Evolutionary conservation across 1,139 yeast genomes (phyloP).

Genomic region (Sugiyamaella castrensis): DNA sequence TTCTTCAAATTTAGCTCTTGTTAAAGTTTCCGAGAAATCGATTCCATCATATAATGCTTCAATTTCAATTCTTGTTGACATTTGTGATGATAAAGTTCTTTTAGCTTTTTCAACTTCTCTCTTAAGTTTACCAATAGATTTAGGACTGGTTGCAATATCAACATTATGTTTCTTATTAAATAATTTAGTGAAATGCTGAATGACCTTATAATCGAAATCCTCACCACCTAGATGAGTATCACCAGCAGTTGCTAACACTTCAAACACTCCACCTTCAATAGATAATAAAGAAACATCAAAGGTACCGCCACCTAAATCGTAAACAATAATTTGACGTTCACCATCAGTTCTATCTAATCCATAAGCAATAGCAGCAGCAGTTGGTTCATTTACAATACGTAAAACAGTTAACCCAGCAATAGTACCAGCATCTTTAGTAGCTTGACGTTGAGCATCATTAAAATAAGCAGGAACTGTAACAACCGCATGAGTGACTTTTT

Average conservation of each 20-base stretch:
- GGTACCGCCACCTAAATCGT: constrained; percentile 95
- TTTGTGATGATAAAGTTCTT: constrained; percentile 89
- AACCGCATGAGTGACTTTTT: constrained; percentile 88
- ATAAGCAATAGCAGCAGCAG: constrained; percentile 98
- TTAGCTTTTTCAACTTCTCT: constrained; percentile 97
- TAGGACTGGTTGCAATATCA: constrained; percentile 69
- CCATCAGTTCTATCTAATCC: constrained; percentile 89
- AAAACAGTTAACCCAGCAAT: constrained; percentile 93
- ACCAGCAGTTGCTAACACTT: constrained; percentile 88
- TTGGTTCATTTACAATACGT: constrained; percentile 96
- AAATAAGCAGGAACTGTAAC: constrained; percentile 97
- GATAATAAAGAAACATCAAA: constrained; percentile 82
- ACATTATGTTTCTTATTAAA: constrained; percentile 86
- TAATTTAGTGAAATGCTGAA: constrained; percentile 76
- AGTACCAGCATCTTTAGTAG: constrained; percentile 96
- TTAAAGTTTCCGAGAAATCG: constrained; percentile 87
- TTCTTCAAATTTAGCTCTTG: constrained; percentile 96
- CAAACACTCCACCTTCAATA: constrained; percentile 74
- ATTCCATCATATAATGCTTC: constrained; percentile 95
- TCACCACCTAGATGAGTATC: constrained; percentile 94
- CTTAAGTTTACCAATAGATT: constrained; percentile 85
- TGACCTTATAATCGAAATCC: constrained; percentile 89
- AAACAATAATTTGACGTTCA: constrained; percentile 85
- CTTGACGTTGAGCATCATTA: constrained; percentile 98
- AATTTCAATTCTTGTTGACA: constrained; percentile 85